Evolutionary conservation across 345 rosid species (phyloP).

Genomic region (Ceriops tagal): DNA sequence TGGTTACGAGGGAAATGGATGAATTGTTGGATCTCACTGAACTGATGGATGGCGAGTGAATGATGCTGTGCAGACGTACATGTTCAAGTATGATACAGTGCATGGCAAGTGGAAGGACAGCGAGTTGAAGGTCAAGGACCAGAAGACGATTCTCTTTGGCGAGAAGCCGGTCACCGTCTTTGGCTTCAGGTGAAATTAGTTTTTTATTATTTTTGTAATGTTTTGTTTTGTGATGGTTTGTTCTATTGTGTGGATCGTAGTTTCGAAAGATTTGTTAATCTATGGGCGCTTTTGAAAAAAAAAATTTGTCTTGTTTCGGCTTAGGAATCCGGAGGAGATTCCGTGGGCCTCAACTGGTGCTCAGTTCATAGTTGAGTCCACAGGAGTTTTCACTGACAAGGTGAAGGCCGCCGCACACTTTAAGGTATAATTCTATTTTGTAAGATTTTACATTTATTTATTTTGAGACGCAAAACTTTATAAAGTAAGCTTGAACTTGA

Average conservation of each 20-base stretch:
- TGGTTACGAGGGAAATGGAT: too few species aligned
- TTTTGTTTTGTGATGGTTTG: too few species aligned
- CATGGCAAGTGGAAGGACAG: constrained; percentile 81
- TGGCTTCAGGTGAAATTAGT: constrained; percentile 48
- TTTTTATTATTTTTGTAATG: not conserved
- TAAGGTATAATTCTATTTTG: constrained; percentile 44
- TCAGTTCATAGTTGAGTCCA: constrained; percentile 65
- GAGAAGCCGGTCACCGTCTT: constrained; percentile 58
- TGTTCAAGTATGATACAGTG: constrained; percentile 86
- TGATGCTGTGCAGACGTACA: constrained; percentile 44
- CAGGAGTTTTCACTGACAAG: constrained; percentile 83
- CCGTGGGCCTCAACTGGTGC: constrained; percentile 75
- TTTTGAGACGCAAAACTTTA: not conserved
- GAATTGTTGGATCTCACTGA: too few species aligned
- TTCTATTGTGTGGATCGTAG: too few species aligned
- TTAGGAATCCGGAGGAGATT: constrained; percentile 78
- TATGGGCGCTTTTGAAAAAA: not conserved
- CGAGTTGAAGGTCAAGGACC: constrained; percentile 64
- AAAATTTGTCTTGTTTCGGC: too few species aligned
- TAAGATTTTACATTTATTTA: not conserved
- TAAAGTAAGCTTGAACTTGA: too few species aligned
- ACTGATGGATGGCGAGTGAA: too few species aligned
- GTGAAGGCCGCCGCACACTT: constrained; percentile 82
- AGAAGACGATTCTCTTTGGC: constrained; percentile 72
- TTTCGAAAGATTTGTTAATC: not conserved